Base-by-base conservation (phyloP, 2,329 filamentous ascomycete genomes). In the Gaeumannomyces sp. region DNA sequence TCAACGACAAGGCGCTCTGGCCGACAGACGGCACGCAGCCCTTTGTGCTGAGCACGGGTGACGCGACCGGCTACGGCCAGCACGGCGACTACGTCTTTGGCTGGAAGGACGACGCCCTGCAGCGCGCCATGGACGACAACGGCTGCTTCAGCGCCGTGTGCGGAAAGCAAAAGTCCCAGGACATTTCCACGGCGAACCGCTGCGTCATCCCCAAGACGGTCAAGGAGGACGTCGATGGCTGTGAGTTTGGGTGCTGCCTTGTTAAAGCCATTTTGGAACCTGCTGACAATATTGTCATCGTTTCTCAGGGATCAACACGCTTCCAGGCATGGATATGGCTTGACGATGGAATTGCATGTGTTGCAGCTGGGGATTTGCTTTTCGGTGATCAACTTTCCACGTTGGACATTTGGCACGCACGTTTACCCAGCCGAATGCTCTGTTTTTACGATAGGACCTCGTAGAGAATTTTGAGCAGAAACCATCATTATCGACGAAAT, bases 61-160 rank as follows among this genome's bases (percentile, higher is more conserved):
- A 65, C 50, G 45, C 35, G 64, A 60, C 14, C 6, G 72, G 71
- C 29, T 73, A 68, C 59, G 68, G 70, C 6, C 71, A 71, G 50
- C 75, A 77, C 60, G 75, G 74, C 33, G 77, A 79, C 68, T 79
- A 79, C 68, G 75, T 79, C 45, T 79, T 79, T 67, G 77, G 77
- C 38, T 79, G 77, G 77, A 70, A 78, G 65, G 77, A 68, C 33
- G 75, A 78, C 66, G 73, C 75, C 33, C 75, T 79, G 10, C 77
- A 79, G 65, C 75, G 75, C 19, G 77, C 77, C 19, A 76, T 79
- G 75, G 73, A 78, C 67, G 76, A 76, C 60, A 19, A 38, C 35
- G 68, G 70, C 61, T 78, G 76, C 71, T 75, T 76, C 65, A 72
- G 68, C 11, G 69, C 68, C 16, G 66, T 69, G 13, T 73, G 71